Base-by-base conservation (phyloP, 2,329 filamentous ascomycete species). In the Pleurostoma richardsiae region DNA sequence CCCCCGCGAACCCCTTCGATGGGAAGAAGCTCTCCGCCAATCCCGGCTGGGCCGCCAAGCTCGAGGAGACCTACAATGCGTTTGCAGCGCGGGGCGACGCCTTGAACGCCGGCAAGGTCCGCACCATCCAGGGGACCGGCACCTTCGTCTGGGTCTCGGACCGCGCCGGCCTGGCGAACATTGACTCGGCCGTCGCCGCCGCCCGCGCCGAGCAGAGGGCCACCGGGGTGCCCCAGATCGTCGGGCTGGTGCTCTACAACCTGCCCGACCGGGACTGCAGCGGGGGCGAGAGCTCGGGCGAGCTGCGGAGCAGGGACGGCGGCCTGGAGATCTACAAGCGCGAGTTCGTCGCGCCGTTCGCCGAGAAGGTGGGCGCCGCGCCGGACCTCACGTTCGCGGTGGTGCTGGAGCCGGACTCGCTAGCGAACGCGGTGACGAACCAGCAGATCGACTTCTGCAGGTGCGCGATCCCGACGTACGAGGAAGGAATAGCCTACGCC, bases 11-110 rank as follows among this genome's bases (percentile, higher is more conserved):
- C 46, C 68, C 78, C 0, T 79, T 82, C 56, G 48, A 62, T 1
- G 70, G 70, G 49, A 72, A 70, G 52, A 69, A 64, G 5, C 61
- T 79, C 29, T 77, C 73, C 54, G 67, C 65, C 49, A 73, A 74
- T 58, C 65, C 67, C n/a, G 53, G 53, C 26, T 74, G 71, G 57
- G 62, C 68, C 10, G 50, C 46, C n/a, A 68, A 72, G 56, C 62
- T 74, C 31, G 61, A 69, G 29, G 49, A 63, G 46, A 71, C 71
- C 11, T 53, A 65, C 47, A 53, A 56, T 2, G 54, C 62, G 27
- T 72, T 72, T 56, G 49, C 59, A 8, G 54, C 54, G 10, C 56
- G 59, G 44, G 64, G 63, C 29, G 69, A 73, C 52, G 40, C 47
- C 6, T 47, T 57, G 42, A 72, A 71, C 52, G 65, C 68, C 39